Evolutionary conservation across 2,329 filamentous ascomycete genomes (phyloP).

Genomic region (Anthostomella pinea): DNA sequence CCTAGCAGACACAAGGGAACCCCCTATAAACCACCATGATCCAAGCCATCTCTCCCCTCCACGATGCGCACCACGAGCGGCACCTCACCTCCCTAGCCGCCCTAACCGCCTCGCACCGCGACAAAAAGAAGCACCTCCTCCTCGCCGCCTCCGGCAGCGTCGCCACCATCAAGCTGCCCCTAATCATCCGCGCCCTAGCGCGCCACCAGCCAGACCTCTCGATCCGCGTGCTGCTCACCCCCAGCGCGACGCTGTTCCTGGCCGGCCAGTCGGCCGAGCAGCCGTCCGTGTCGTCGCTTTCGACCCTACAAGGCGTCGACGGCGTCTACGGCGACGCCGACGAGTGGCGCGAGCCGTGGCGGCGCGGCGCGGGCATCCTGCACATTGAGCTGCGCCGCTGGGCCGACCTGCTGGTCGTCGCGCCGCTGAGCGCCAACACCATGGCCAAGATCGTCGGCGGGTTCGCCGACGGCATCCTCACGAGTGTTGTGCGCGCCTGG

Average conservation of each 20-base stretch:
- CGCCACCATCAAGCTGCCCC: conserved; percentile 81
- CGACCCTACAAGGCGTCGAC: conserved; percentile 67
- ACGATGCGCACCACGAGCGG: conserved; percentile 24
- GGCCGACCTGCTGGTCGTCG: conserved; percentile 78
- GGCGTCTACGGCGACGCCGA: conserved; percentile 79
- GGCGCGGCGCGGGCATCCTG: conserved; percentile 72
- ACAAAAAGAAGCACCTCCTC: conserved; percentile 59
- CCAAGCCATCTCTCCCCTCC: conserved; percentile 23
- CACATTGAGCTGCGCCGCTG: conserved; percentile 82
- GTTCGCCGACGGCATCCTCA: conserved; percentile 73
- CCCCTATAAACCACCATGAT: no score
- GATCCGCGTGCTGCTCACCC: conserved; percentile 81
- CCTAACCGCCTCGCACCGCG: conserved; percentile 36
- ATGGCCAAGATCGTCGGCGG: conserved; percentile 81
- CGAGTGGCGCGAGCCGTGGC: conserved; percentile 81
- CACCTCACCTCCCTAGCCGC: conserved; percentile 23
- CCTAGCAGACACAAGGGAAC: no score
- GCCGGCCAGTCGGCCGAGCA: conserved; percentile 74
- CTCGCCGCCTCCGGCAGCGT: conserved; percentile 66
- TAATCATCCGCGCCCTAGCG: conserved; percentile 59
- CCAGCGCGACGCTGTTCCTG: conserved; percentile 72
- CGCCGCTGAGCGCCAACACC: conserved; percentile 79
- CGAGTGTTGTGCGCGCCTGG: conserved; percentile 78
- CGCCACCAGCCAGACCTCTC: conserved; percentile 52
- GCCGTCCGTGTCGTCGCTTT: conserved; percentile 61